Evolutionary conservation across 2,329 filamentous ascomycete species (phyloP).

Genomic region (Rutstroemia sp.): DNA sequence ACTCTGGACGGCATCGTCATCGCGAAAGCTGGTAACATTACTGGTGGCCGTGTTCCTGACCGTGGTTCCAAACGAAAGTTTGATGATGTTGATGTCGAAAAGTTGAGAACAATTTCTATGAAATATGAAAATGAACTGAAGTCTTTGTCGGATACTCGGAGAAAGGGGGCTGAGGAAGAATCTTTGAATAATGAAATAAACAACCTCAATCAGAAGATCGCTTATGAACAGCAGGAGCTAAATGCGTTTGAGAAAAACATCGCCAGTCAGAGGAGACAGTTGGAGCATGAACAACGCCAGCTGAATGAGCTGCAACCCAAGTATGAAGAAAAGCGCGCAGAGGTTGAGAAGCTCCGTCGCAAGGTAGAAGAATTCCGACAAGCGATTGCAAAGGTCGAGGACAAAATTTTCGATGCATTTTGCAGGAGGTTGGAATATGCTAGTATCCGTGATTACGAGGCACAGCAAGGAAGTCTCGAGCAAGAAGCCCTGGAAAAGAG

Average conservation of each 20-base stretch:
- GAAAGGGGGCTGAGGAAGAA: conserved; percentile 72
- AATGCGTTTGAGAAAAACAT: conserved; percentile 75
- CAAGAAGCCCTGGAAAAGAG: conserved; percentile 85
- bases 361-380: conserved; percentile 49
- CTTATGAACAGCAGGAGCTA: conserved; percentile 67
- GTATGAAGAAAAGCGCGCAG: conserved; percentile 62
- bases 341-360: conserved; percentile 55
- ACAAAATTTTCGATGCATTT: conserved; percentile 79
- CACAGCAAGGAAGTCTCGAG: conserved; percentile 85
- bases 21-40: conserved; percentile 94
- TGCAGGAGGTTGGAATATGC: conserved; percentile 80
- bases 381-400: conserved; percentile 74
- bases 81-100: conserved; percentile 84
- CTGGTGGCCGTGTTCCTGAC: conserved; percentile 77
- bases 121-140: conserved; percentile 72
- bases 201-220: conserved; percentile 70
- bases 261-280: conserved; percentile 73
- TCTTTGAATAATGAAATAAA: conserved; percentile 70
- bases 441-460: conserved; percentile 88
- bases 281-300: conserved; percentile 65
- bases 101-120: conserved; percentile 67
- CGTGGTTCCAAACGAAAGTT: conserved; percentile 74
- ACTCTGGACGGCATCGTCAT: conserved; percentile 94
- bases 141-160: conserved; percentile 71
- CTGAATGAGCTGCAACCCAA: conserved; percentile 72